Evolutionary conservation across 2,329 filamentous ascomycete species (phyloP), one percentile per base, ranked within the genome.

Genomic region (Talaromyces sp.): DNA sequence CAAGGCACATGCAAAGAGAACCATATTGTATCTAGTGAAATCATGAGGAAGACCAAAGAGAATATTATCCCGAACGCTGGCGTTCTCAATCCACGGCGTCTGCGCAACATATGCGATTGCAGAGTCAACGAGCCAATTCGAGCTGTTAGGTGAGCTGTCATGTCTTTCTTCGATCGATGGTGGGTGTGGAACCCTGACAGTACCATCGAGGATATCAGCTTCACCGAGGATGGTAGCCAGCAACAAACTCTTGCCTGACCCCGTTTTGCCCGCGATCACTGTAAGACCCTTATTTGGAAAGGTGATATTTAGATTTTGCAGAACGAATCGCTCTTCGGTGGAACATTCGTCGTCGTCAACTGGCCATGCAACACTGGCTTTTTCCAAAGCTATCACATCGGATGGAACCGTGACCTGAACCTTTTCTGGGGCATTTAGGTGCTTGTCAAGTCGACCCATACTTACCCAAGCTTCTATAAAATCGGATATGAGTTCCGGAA

Each of bases 31-130:
- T 43, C 91, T 83, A n/a, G 81, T 77, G 59, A 85, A 77, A 58
- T 91, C 83, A 31, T 81, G 83, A 0, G 89, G 89, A 3, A 92
- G 77, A 0, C 89, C 89, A 63, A 93, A 93, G 0, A 91, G 72
- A 57, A 94, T 88, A 66, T 94, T 94, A 50, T 91, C 86, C 60
- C 83, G 85, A 62, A 94, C 86, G 7, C 85, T 89, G 0, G 88
- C 88, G 66, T 92, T 92, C 69, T 93, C 90, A 56, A 94, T 90
- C 90, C 90, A 93, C 0, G 90, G 90, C 7, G 88, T 91, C 69
- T 92, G 89, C 1, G 88, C 84, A 48, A 92, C 88, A 66, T 87
- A 93, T 0, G 89, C 90, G 54, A 92, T 82, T 1, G 88, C 83
- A 3, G 82, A 82, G 6, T 86, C 82, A 17, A 91, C 81, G 53